phyloP scores from a whole-genome alignment of 1,284 basidiomycete species.

The Austropuccinia psidii region DNA sequence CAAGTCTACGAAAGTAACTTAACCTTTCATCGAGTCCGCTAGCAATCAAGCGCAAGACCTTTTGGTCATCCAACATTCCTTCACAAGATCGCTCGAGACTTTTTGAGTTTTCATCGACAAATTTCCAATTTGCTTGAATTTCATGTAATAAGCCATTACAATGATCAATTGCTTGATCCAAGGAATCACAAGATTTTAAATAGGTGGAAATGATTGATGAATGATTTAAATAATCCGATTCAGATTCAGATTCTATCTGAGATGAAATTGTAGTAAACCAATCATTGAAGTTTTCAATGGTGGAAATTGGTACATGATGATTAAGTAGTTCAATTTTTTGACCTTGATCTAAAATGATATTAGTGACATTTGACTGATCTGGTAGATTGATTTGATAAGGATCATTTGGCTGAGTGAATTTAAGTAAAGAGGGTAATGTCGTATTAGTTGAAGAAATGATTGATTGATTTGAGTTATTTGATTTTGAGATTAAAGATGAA shows the following conservation, averaged over 20 bases:
- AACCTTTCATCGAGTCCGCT: conserved; percentile 67
- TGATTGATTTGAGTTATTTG: background rate
- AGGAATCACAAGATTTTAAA: conserved; percentile 63
- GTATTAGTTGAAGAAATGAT: background rate
- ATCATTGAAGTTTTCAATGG: conserved; percentile 87
- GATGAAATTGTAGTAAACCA: conserved; percentile 81
- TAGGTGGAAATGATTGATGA: conserved; percentile 65
- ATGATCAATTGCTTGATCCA: conserved; percentile 62
- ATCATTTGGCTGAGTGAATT: background rate
- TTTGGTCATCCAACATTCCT: conserved; percentile 74
- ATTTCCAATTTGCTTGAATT: conserved; percentile 72
- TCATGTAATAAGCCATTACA: conserved; percentile 64
- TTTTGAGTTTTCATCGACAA: conserved; percentile 77
- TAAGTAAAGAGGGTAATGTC: background rate
- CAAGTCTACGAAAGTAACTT: conserved; percentile 84
- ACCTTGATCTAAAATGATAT: background rate
- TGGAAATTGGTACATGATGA: conserved; percentile 65
- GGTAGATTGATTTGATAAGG: background rate
- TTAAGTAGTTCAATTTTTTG: conserved; percentile 54
- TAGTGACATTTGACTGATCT: background rate
- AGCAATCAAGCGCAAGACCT: conserved; percentile 65
- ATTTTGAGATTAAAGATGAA: background rate
- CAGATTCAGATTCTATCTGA: conserved; percentile 79
- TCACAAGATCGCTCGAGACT: conserved; percentile 84
- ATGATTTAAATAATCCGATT: conserved; percentile 76